phyloP scores from a whole-genome alignment of 2,329 filamentous ascomycete species.

The Trichoderma atroviride region DNA sequence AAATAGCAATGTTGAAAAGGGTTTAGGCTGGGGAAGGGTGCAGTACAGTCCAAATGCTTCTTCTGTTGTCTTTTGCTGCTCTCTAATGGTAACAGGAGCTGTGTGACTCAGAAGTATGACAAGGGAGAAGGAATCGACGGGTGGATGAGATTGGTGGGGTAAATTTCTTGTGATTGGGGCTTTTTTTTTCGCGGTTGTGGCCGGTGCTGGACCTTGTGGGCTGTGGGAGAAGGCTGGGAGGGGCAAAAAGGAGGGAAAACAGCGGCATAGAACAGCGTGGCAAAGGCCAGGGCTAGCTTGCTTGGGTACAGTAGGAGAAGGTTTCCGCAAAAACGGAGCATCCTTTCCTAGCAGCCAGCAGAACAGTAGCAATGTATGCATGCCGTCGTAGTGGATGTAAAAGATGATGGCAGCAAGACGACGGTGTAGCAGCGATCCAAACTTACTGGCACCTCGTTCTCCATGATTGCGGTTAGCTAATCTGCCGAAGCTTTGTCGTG shows the following conservation, averaged over 20 bases:
- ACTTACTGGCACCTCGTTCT: conserved; percentile 30
- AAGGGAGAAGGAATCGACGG: conserved; percentile 13
- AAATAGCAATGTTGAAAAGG: conserved; percentile 9
- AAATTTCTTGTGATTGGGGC: conserved; percentile 25
- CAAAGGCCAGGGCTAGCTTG: conserved; percentile 20
- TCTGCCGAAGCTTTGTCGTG: background rate
- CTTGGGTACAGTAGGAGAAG: conserved; percentile 6
- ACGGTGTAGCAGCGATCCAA: background rate
- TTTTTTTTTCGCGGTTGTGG: conserved; percentile 19
- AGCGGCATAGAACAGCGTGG: background rate
- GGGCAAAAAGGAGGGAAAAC: conserved; percentile 18
- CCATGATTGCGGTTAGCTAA: conserved; percentile 29
- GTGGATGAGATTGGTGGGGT: conserved; percentile 25
- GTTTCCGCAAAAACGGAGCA: conserved; percentile 12
- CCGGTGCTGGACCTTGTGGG: conserved; percentile 15
- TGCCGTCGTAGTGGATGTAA: background rate
- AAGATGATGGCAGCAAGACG: background rate
- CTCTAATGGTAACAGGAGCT: background rate
- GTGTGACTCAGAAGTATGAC: conserved; percentile 22
- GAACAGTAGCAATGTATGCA: background rate
- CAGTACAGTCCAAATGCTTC: conserved; percentile 25
- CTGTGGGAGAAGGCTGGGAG: conserved; percentile 9
- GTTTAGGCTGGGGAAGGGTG: conserved; percentile 1
- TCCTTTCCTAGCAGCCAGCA: background rate
- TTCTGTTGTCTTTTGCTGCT: conserved; percentile 25